phyloP scores from a whole-genome alignment of 768 basidiomycete species.

The Lactarius pseudohatsudake region DNA sequence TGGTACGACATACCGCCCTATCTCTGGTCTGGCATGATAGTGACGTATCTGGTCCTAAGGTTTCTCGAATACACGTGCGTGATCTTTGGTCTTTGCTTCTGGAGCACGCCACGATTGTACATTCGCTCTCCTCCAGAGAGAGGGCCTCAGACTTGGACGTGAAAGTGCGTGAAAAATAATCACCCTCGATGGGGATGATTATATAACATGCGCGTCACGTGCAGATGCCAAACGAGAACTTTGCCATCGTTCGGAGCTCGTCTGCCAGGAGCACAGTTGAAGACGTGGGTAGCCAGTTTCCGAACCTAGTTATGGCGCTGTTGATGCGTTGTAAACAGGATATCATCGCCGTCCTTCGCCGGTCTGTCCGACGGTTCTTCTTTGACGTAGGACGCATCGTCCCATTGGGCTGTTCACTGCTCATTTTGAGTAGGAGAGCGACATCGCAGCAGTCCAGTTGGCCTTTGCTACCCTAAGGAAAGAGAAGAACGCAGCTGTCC shows the following conservation, averaged over 20 bases:
- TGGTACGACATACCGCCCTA: conserved; percentile 3
- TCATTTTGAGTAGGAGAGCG: conserved; percentile 16
- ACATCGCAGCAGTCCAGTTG: conserved; percentile 11
- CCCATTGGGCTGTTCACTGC: neutral
- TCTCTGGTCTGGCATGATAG: neutral
- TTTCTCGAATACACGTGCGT: conserved; percentile 16
- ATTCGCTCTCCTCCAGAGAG: neutral
- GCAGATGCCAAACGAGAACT: conserved; percentile 18
- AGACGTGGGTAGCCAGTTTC: conserved; percentile 8
- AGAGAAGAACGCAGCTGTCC: conserved; percentile 9
- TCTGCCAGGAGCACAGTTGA: conserved; percentile 8
- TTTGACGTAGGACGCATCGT: conserved; percentile 10
- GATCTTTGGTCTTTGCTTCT: neutral
- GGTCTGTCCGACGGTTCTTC: conserved; percentile 19
- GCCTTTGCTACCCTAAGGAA: conserved; percentile 13
- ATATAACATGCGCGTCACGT: neutral
- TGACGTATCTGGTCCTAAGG: neutral
- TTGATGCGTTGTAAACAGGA: conserved; percentile 7
- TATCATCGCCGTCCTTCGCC: conserved; percentile 15
- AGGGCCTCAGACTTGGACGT: conserved; percentile 7
- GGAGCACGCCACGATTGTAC: neutral
- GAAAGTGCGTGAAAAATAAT: conserved; percentile 4
- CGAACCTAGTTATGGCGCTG: neutral
- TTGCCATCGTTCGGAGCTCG: conserved; percentile 11
- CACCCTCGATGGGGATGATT: neutral